Evolutionary conservation across 2,329 filamentous ascomycete species (phyloP), one percentile per base, ranked within the genome.

Genomic region (Pestalotiopsis sp.): DNA sequence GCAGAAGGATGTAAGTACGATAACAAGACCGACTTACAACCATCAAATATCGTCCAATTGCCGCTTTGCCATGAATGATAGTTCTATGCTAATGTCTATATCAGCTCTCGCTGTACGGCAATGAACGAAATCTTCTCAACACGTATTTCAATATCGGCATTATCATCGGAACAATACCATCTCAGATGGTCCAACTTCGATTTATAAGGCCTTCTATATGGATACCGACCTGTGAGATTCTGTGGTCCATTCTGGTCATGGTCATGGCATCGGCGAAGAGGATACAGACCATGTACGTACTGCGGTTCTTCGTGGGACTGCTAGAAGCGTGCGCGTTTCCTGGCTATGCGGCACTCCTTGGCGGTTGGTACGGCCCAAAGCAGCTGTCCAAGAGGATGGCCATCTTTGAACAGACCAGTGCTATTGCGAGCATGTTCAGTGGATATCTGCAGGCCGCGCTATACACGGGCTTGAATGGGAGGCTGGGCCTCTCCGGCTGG

Each of bases 281-380:
- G 11, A 36, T 63, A 11, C 4, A 25, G 56, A 56, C 76, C 45
- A 60, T 79, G 4, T 77, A 77, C 20, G 76, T 68, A 4, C 70
- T 78, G 2, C 72, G 77, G 0, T 79, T 79, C 62, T 72, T 77
- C 13, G 74, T 78, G n/a, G 78, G 77, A 1, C 73, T 79, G 45
- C 72, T 78, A 12, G 75, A 78, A 39, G 73, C 70, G 25, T 73
- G 39, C 65, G 74, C 73, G 23, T 78, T 72, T 67, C 77, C 70
- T 1, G 73, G 74, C n/a, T 73, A 73, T 25, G 68, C 70, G 9
- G 72, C 75, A 1, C 71, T 79, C 13, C 72, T 79, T 1, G 77
- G 77, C 3, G 73, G 71, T 4, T 79, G 78, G 78, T 79, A 79
- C 20, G 72, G 73, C 0, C 76, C 75, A 1, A 69, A 73, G 3